phyloP scores from a whole-genome alignment of 2,329 filamentous ascomycete species.

The Cytospora leucostoma region DNA sequence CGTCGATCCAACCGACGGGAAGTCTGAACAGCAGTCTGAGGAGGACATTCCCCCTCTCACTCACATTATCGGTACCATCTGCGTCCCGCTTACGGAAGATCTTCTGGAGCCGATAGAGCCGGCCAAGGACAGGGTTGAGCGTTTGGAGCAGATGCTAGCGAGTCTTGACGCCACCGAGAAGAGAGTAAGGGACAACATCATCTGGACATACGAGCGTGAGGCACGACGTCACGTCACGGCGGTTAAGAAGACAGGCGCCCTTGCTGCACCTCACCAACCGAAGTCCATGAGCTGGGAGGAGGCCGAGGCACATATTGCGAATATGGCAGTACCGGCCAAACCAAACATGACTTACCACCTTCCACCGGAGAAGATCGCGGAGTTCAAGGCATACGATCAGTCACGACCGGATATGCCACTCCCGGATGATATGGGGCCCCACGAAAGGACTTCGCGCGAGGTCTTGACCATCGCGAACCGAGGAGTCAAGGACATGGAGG shows the following conservation, averaged over 20 bases:
- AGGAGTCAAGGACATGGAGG: slow-evolving; percentile 16
- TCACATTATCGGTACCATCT: slow-evolving; percentile 36
- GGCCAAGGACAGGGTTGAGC: slow-evolving; percentile 35
- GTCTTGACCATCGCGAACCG: slow-evolving; percentile 19
- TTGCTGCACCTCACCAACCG: slow-evolving; percentile 18
- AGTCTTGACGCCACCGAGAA: slow-evolving; percentile 37
- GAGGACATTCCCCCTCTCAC: slow-evolving; percentile 35
- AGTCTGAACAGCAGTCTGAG: background rate
- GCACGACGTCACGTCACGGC: slow-evolving; percentile 35
- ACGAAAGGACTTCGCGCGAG: slow-evolving; percentile 17
- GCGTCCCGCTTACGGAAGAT: slow-evolving; percentile 38
- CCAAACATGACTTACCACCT: slow-evolving; percentile 33
- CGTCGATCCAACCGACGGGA: background rate
- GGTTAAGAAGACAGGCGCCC: slow-evolving; percentile 26
- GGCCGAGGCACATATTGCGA: slow-evolving; percentile 33
- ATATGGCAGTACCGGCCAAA: slow-evolving; percentile 33
- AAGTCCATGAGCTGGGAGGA: slow-evolving; percentile 30
- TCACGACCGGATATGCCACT: background rate
- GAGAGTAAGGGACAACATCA: slow-evolving; percentile 37
- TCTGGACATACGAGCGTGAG: slow-evolving; percentile 40
- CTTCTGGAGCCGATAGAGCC: slow-evolving; percentile 33
- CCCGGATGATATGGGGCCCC: slow-evolving; percentile 11
- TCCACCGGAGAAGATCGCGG: slow-evolving; percentile 15
- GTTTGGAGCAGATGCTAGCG: slow-evolving; percentile 35
- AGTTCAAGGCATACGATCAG: slow-evolving; percentile 15